A percentile compares a stretch with the other conserved stretches of the same genome.
These are phyloP conservation scores for Pholiota microspora DNA, from an alignment of 768 basidiomycete genomes.

Conservation along the genomic window DNA sequence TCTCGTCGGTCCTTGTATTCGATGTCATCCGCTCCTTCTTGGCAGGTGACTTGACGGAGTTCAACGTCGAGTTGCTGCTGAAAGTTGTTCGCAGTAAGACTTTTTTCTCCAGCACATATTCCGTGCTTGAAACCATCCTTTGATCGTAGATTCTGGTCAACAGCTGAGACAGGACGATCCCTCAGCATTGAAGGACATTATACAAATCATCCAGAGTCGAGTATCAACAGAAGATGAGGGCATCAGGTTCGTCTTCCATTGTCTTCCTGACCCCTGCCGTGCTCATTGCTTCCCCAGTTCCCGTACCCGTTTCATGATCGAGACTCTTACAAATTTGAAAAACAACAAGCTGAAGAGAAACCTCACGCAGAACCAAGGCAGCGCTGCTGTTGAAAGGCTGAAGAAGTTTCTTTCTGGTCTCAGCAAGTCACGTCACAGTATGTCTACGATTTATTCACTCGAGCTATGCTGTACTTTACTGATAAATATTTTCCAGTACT, in stretches of 20 bases:
- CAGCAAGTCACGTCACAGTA: conserved; percentile 75
- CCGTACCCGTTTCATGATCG: conserved; percentile 92
- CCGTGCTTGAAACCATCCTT: conserved; percentile 11
- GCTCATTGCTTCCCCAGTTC: conserved; percentile 49
- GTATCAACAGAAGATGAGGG: conserved; percentile 47
- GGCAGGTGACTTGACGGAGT: conserved; percentile 62
- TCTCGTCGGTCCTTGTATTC: conserved; percentile 86
- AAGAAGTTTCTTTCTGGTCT: conserved; percentile 82
- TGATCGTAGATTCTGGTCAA: conserved; percentile 76
- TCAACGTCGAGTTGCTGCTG: conserved; percentile 82
- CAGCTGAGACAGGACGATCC: conserved; percentile 94
- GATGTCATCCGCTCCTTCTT: conserved; percentile 83
- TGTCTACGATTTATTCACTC: conserved; percentile 12
- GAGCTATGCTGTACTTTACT: background rate
- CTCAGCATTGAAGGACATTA: conserved; percentile 86
- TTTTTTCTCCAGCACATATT: background rate
- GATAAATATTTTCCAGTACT: conserved; percentile 47
- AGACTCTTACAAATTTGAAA: conserved; percentile 88
- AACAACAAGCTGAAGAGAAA: conserved; percentile 81
- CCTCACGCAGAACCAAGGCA: conserved; percentile 63
- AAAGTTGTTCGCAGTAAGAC: conserved; percentile 77
- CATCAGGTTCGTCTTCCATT: conserved; percentile 42
- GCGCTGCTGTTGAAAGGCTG: conserved; percentile 79
- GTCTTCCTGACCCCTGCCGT: background rate
- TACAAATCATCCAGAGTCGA: conserved; percentile 76